These are phyloP conservation scores for Magnolia kwangsiensis DNA, from an alignment of 164 flowering plant genomes.

Conservation along the genomic window DNA sequence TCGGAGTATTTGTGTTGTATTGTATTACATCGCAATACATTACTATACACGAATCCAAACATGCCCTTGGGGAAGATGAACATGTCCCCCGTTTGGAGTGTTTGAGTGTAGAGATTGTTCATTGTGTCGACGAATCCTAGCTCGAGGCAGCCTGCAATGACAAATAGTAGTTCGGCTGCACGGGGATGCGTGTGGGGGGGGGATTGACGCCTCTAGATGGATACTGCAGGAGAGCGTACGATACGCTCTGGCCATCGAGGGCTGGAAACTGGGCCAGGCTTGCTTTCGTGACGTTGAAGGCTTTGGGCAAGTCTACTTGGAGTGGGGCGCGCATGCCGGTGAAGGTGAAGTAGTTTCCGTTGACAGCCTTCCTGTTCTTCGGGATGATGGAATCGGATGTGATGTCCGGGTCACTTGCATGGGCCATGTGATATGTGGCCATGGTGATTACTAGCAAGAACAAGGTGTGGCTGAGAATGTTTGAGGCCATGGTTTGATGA, in stretches of 20 bases:
- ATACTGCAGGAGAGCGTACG: constrained; percentile 23
- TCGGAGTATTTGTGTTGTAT: too few species aligned
- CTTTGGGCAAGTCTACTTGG: neutral
- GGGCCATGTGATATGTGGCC: constrained; percentile 6
- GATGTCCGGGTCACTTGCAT: constrained; percentile 28
- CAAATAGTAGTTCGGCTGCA: constrained; percentile 33
- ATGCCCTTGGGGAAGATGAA: constrained; percentile 31
- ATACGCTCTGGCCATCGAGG: constrained; percentile 33
- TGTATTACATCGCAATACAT: too few species aligned
- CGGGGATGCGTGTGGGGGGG: constrained; percentile 37
- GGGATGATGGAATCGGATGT: constrained; percentile 22
- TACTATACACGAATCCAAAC: too few species aligned
- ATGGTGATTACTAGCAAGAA: constrained; percentile 14
- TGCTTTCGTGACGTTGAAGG: constrained; percentile 27
- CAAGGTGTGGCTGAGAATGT: neutral
- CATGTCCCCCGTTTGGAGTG: constrained; percentile 24
- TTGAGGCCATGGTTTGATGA: constrained; percentile 7
- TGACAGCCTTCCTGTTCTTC: neutral
- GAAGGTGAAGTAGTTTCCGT: constrained; percentile 28
- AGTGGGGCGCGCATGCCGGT: constrained; percentile 20
- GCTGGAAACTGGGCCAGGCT: constrained; percentile 29
- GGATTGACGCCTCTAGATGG: constrained; percentile 26
- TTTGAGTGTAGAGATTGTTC: constrained; percentile 25
- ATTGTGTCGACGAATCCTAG: constrained; percentile 27
- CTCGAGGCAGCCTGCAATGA: constrained; percentile 20